These are phyloP conservation scores for Drechslerella coelobrocha DNA, from an alignment of 2,329 filamentous ascomycete genomes.

Conservation along the genomic window DNA sequence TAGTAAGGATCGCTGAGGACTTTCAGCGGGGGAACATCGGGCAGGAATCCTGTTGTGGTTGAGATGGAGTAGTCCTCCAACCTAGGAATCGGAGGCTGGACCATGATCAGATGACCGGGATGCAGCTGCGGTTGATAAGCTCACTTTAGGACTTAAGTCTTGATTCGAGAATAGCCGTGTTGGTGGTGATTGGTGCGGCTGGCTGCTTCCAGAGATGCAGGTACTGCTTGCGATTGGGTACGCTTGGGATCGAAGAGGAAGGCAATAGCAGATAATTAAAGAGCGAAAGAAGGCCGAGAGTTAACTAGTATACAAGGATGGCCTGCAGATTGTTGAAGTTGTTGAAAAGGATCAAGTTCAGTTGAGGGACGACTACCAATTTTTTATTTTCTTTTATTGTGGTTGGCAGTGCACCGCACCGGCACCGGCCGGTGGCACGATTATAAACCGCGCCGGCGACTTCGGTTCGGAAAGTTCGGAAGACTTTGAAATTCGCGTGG, in stretches of 20 bases:
- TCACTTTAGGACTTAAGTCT: no score
- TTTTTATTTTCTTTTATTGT: no score
- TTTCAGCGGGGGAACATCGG: constrained; percentile 78
- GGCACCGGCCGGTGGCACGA: constrained; percentile 1
- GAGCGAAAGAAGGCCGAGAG: no score
- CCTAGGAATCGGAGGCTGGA: constrained; percentile 68
- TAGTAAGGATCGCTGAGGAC: constrained; percentile 88
- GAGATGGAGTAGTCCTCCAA: constrained; percentile 82
- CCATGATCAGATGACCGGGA: constrained; percentile 44
- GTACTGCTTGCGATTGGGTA: background rate
- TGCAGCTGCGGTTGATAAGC: background rate
- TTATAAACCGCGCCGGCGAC: constrained; percentile 16
- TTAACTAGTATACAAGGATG: no score
- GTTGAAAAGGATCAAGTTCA: no score
- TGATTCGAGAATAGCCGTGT: no score
- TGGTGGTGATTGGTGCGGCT: no score
- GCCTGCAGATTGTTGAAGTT: no score
- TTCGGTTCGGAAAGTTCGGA: constrained; percentile 36
- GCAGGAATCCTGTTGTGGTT: constrained; percentile 82
- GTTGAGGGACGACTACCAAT: no score
- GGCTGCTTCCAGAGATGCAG: no score
- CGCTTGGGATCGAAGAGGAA: background rate
- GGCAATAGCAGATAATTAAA: no score
- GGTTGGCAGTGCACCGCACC: no score
- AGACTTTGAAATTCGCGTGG: constrained; percentile 8